Percentiles rank a stretch among this genome's conserved stretches.
These are phyloP conservation scores for Nyssa sinensis DNA, from an alignment of 148 eudicot genomes.

Conservation along the genomic window DNA sequence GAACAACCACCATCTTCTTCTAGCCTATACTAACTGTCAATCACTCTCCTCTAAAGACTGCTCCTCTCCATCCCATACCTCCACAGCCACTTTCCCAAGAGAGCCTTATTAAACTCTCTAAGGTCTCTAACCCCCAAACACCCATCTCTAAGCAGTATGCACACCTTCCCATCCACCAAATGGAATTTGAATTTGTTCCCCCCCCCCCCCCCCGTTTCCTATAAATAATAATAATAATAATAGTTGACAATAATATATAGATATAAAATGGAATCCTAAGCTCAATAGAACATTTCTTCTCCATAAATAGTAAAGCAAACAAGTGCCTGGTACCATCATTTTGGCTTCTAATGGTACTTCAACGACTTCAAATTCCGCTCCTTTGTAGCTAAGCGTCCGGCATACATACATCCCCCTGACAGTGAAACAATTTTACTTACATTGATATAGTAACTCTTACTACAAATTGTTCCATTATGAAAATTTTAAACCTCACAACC, in stretches of 20 bases:
- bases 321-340: constrained; percentile 63
- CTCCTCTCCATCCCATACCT: too few relatives aligned
- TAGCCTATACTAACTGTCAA: too few relatives aligned
- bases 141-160: too few relatives aligned
- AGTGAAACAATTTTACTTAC: constrained; percentile 3
- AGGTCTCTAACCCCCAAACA: neutral
- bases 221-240: too few relatives aligned
- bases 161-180: too few relatives aligned
- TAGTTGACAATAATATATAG: neutral
- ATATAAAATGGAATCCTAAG: neutral
- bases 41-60: too few relatives aligned
- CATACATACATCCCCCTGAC: constrained; percentile 98
- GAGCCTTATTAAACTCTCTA: too few relatives aligned
- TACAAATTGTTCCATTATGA: neutral
- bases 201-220: too few relatives aligned
- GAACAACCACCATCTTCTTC: too few relatives aligned
- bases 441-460: constrained; percentile 8
- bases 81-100: too few relatives aligned
- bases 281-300: neutral
- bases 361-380: constrained; percentile 92
- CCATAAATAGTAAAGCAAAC: neutral
- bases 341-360: constrained; percentile 78
- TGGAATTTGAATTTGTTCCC: too few relatives aligned
- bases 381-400: constrained; percentile 94
- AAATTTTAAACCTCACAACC: constrained; percentile 38